These are phyloP conservation scores for Suillus fuscotomentosus DNA, from an alignment of 768 basidiomycete genomes.

Conservation along the genomic window DNA sequence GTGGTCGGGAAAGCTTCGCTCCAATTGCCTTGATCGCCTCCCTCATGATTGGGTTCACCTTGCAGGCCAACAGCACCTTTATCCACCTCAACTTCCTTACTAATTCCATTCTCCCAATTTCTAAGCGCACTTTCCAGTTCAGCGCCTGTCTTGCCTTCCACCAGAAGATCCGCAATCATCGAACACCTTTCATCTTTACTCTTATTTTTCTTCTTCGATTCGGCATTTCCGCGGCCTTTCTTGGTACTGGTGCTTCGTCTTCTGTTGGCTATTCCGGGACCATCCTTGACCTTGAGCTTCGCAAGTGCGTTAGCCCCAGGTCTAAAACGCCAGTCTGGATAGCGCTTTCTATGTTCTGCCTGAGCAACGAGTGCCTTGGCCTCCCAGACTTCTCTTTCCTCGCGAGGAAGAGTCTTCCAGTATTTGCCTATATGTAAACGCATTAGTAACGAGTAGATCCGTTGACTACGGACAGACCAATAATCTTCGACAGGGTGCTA, in stretches of 20 bases:
- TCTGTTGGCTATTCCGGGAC: constrained; percentile 31
- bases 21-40: constrained; percentile 23
- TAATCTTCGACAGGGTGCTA: constrained; percentile 77
- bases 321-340: constrained; percentile 83
- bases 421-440: constrained; percentile 49
- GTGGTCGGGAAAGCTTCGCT: constrained; percentile 16
- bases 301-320: constrained; percentile 53
- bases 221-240: constrained; percentile 30
- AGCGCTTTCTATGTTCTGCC: constrained; percentile 68
- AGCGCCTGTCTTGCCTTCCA: constrained; percentile 63
- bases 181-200: constrained; percentile 54
- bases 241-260: constrained; percentile 24
- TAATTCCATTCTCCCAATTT: constrained; percentile 38
- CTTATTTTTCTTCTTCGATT: constrained; percentile 25
- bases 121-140: constrained; percentile 61
- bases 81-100: constrained; percentile 6
- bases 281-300: constrained; percentile 39
- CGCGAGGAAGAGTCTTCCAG: constrained; percentile 69
- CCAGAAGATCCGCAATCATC: constrained; percentile 66
- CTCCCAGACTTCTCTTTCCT: constrained; percentile 76
- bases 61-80: constrained; percentile 8
- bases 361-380: constrained; percentile 69
- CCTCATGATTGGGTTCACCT: constrained; percentile 8
- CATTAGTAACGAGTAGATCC: background rate
- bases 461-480: constrained; percentile 43